Conservation (phyloP, 1,284 basidiomycete genomes). For the Apiotrichum montevideense region DNA sequence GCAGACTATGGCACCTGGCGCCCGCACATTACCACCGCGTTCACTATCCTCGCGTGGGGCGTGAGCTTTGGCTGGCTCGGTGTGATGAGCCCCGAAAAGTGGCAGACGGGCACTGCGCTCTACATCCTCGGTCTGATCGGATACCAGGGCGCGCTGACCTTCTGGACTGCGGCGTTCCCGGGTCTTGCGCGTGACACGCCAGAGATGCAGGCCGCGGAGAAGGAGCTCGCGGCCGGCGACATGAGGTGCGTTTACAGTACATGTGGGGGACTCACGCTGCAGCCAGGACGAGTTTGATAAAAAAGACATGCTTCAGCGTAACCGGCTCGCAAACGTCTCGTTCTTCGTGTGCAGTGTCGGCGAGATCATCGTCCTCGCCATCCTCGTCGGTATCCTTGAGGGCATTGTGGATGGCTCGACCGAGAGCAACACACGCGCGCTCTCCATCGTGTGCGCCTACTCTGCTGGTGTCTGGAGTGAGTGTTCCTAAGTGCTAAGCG, state of each 20-base stretch:
- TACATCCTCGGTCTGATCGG: conserved; percentile 53
- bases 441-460: conserved; percentile 65
- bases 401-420: conserved; percentile 60
- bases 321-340: conserved; percentile 46
- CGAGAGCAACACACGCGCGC: conserved; percentile 73
- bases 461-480: conserved; percentile 66
- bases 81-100: conserved; percentile 46
- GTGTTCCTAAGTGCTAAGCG: conserved; percentile 29
- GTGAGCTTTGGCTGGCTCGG: conserved; percentile 51
- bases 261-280: conserved; percentile 28
- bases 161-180: conserved; percentile 25
- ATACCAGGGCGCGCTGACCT: conserved; percentile 58
- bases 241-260: conserved; percentile 11
- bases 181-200: conserved; percentile 21
- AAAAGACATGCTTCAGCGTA: conserved; percentile 19
- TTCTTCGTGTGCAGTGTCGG: conserved; percentile 62
- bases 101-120: conserved; percentile 19
- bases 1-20: conserved; percentile 27
- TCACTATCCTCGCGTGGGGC: conserved; percentile 71
- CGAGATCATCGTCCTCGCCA: conserved; percentile 19
- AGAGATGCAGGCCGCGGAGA: conserved; percentile 19
- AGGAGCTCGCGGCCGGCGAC: conserved; percentile 12
- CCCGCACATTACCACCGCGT: conserved; percentile 52
- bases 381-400: conserved; percentile 51
- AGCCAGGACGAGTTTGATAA: conserved; percentile 57